Evolutionary conservation across 306 rosid genomes (phyloP).

Genomic region (Albizia julibrissin): DNA sequence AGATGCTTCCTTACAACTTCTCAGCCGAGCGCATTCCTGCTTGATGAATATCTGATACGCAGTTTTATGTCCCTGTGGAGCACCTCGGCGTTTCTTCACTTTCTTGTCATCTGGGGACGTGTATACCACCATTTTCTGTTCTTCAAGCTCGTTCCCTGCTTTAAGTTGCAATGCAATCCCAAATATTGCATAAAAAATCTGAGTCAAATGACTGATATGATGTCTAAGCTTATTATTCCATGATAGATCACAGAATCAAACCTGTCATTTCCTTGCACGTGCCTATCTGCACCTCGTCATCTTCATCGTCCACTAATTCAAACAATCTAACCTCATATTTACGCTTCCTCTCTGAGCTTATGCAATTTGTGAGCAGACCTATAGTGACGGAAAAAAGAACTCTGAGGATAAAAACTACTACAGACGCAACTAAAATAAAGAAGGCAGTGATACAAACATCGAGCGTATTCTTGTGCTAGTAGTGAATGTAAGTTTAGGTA

Average conservation of each 20-base stretch:
- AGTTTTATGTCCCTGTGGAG: constrained; percentile 20
- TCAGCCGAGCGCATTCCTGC: constrained; percentile 49
- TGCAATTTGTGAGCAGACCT: not conserved
- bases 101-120: constrained; percentile 17
- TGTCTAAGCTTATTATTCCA: not conserved
- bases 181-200: constrained; percentile 13
- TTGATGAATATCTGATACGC: constrained; percentile 48
- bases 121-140: constrained; percentile 17
- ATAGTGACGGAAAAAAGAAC: not conserved
- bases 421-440: not conserved
- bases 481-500: not conserved
- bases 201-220: not conserved
- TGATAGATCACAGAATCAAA: constrained; percentile 7
- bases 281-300: not conserved
- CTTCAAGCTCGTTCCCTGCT: constrained; percentile 18
- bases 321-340: constrained; percentile 6
- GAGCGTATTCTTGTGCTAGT: not conserved
- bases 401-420: not conserved
- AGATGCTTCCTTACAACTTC: not conserved
- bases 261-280: constrained; percentile 33
- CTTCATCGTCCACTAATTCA: constrained; percentile 14
- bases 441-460: not conserved
- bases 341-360: constrained; percentile 25
- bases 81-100: constrained; percentile 33
- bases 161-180: constrained; percentile 19